A percentile compares a stretch with the other conserved stretches of the same genome.
These are phyloP conservation scores for Gracilaria caudata DNA, from an alignment of 23 red algal species.

Conservation along the genomic window DNA sequence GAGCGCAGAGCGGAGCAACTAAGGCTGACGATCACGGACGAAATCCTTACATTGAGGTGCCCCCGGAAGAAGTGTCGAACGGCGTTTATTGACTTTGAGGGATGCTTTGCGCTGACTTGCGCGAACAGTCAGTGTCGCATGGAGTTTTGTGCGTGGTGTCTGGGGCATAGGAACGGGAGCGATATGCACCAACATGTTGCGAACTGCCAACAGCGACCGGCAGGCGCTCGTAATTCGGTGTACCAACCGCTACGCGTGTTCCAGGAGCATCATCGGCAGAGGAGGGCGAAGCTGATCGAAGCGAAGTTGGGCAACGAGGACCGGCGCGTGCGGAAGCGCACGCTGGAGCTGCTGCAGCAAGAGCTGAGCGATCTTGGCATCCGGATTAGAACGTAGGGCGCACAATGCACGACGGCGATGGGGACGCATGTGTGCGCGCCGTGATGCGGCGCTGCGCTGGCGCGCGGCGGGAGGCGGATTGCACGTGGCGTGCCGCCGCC, in stretches of 20 bases:
- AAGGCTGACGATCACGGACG: slow-evolving; percentile 12
- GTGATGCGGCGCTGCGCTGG: not conserved
- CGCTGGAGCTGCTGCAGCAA: slow-evolving; percentile 6
- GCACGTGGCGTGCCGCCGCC: not conserved
- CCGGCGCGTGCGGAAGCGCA: not conserved
- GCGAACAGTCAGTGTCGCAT: not conserved
- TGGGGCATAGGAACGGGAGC: not conserved
- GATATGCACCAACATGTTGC: slow-evolving; percentile 59
- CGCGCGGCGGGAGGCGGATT: slow-evolving; percentile 28
- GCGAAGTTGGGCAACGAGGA: not conserved
- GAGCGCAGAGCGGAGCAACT: slow-evolving; percentile 30
- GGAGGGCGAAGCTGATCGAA: not conserved
- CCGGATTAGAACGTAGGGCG: not conserved
- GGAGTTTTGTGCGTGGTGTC: slow-evolving; percentile 64
- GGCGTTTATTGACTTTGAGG: slow-evolving; percentile 66
- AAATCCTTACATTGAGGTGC: slow-evolving; percentile 45
- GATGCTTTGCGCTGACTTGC: slow-evolving; percentile 57
- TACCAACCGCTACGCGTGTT: not conserved
- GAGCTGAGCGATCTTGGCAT: slow-evolving; percentile 34
- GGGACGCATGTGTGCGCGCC: not conserved
- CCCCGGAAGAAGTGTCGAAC: slow-evolving; percentile 16
- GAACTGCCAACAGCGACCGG: not conserved
- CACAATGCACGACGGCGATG: not conserved
- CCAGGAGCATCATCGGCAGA: not conserved
- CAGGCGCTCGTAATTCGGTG: not conserved